Evolutionary conservation across 2,329 filamentous ascomycete genomes (phyloP).

Genomic region (Fusarium stilboides): DNA sequence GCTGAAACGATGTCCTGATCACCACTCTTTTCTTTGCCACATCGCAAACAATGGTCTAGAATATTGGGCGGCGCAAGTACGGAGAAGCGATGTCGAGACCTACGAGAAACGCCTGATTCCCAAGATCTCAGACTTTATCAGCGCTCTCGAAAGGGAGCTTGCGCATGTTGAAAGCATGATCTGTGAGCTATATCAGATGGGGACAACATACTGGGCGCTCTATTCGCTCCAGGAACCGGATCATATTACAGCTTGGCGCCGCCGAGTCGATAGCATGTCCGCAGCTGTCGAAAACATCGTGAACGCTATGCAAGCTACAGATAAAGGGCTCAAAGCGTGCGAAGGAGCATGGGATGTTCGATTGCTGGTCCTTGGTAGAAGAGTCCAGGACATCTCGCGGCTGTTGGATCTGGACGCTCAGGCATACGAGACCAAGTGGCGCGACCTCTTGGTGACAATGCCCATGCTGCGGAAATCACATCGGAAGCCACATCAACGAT

Average conservation of each 20-base stretch:
- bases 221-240: slow-evolving; percentile 17
- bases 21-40: slow-evolving; percentile 3
- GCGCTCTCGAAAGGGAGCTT: slow-evolving; percentile 35
- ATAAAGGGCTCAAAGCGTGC: slow-evolving; percentile 7
- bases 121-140: slow-evolving; percentile 37
- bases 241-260: slow-evolving; percentile 22
- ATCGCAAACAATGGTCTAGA: neutral
- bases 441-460: slow-evolving; percentile 41
- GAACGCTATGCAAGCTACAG: neutral
- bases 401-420: slow-evolving; percentile 25
- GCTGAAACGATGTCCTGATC: slow-evolving; percentile 14
- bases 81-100: neutral
- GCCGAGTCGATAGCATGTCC: slow-evolving; percentile 5
- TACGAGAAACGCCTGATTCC: slow-evolving; percentile 34
- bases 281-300: slow-evolving; percentile 3
- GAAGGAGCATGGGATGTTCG: slow-evolving; percentile 35
- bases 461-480: slow-evolving; percentile 46
- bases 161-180: slow-evolving; percentile 41
- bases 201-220: slow-evolving; percentile 25
- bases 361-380: slow-evolving; percentile 18
- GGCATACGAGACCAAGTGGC: slow-evolving; percentile 36
- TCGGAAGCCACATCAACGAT: slow-evolving; percentile 35
- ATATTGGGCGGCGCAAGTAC: slow-evolving; percentile 3
- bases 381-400: slow-evolving; percentile 25
- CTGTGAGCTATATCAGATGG: slow-evolving; percentile 44